Evolutionary conservation across 192 early-diverging fungal genomes (phyloP), one percentile per base, ranked within the genome.

Genomic region (Mortierella alpina): DNA sequence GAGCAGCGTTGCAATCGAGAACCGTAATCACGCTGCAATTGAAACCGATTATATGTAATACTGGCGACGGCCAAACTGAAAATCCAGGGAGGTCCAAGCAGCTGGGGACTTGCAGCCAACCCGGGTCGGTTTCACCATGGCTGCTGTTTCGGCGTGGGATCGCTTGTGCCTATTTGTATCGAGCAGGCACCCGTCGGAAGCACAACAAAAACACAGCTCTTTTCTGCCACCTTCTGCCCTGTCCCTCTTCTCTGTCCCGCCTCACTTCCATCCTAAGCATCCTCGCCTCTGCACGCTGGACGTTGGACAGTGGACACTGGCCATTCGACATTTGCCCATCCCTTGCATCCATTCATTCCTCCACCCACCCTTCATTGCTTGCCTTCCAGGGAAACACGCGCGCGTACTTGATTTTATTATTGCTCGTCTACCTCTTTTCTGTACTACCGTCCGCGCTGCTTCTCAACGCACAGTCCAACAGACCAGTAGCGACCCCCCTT

Each of bases 391-490:
- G 31, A 31, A 3, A 31, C n/a, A 39, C 63, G 12, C 14, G 46
- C 20, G 23, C 46, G 40, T 45, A 31, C 46, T 22, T 23, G 9
- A 4, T 23, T 23, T 49, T 63, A 20, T 40, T 17, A 42, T 59
- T 59, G 58, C 58, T 59, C 58, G 39, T n/a, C 5, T 41, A 13
- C 58, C 4, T 59, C 5, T 14, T 49, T 49, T 31, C 12, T 46
- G 13, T 20, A 4, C 8, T 22, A 44, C 59, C 20, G 6, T 61
- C 42, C 42, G 23, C 42, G 9, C 11, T 61, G 2, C 17, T 62
- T 47, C 45, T 17, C 45, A 31, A 59, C 58, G 58, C 58, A 42
- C 60, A 22, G 60, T 63, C 60, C 18, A 49, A 22, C 60, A 31
- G 31, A 31, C 31, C 31, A 3, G 31, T 31, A 31, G 31, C 31